These are phyloP conservation scores for Tripterygium wilfordii DNA, from an alignment of 177 flowering plant genomes.

Conservation along the genomic window DNA sequence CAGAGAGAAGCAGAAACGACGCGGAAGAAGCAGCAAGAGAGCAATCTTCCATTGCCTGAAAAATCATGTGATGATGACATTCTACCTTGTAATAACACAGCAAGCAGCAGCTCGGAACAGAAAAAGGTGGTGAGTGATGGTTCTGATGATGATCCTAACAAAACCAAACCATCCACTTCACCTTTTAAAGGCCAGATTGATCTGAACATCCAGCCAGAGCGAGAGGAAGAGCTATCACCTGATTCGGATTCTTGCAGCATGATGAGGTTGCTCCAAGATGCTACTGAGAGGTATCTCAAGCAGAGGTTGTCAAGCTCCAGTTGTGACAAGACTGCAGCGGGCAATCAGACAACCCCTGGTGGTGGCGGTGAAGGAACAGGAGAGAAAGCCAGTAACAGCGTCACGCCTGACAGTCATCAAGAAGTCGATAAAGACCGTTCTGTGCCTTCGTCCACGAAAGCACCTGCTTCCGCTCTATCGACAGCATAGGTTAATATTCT, in stretches of 20 bases:
- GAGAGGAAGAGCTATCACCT: slow-evolving; percentile 64
- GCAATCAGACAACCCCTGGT: slow-evolving; percentile 8
- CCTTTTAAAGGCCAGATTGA: slow-evolving; percentile 78
- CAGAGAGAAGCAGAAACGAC: slow-evolving; percentile 56
- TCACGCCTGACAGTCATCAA: slow-evolving; percentile 5
- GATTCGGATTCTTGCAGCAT: slow-evolving; percentile 40
- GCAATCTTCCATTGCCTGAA: slow-evolving; percentile 17
- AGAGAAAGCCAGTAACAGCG: slow-evolving; percentile 7
- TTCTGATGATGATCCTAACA: slow-evolving; percentile 34
- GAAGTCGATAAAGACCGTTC: slow-evolving; percentile 6
- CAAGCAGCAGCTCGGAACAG: slow-evolving; percentile 18
- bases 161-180: slow-evolving; percentile 31
- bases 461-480: slow-evolving; percentile 13
- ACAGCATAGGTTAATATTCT: slow-evolving; percentile 4
- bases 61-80: slow-evolving; percentile 30
- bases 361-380: slow-evolving; percentile 13
- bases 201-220: slow-evolving; percentile 79
- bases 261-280: slow-evolving; percentile 33
- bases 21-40: slow-evolving; percentile 31
- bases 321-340: slow-evolving; percentile 9
- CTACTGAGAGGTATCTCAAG: slow-evolving; percentile 30
- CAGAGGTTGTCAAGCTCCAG: slow-evolving; percentile 13
- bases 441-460: slow-evolving; percentile 4
- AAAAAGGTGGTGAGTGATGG: slow-evolving; percentile 19
- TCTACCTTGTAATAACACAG: slow-evolving; percentile 15